Percentiles rank a stretch among this genome's conserved stretches.
These are phyloP conservation scores for Conringia planisiliqua DNA, from an alignment of 345 rosid genomes.

Conservation along the genomic window DNA sequence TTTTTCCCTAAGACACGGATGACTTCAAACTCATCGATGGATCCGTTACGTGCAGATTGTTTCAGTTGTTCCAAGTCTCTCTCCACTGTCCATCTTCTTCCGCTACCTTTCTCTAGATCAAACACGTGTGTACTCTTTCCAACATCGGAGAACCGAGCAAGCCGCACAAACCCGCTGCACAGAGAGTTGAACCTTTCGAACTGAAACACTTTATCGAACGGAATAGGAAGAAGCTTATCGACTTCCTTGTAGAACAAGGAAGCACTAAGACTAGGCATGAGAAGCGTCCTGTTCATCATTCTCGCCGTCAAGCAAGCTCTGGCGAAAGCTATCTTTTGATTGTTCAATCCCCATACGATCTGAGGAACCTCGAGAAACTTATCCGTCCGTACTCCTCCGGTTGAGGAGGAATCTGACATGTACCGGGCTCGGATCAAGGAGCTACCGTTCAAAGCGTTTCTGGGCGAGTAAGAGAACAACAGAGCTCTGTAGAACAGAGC, in stretches of 20 bases:
- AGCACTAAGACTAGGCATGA: constrained; percentile 92
- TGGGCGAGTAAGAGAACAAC: constrained; percentile 41
- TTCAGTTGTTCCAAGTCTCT: constrained; percentile 76
- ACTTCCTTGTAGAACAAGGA: constrained; percentile 92
- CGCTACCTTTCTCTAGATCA: constrained; percentile 86
- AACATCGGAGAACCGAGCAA: constrained; percentile 60
- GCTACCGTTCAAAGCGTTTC: constrained; percentile 23
- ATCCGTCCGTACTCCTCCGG: constrained; percentile 44
- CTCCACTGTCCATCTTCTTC: constrained; percentile 85
- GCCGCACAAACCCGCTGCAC: constrained; percentile 65
- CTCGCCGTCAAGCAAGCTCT: constrained; percentile 93
- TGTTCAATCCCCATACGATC: constrained; percentile 95
- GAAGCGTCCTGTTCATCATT: constrained; percentile 76
- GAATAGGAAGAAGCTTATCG: constrained; percentile 71
- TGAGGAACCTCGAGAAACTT: constrained; percentile 92
- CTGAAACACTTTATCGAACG: constrained; percentile 73
- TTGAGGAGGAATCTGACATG: constrained; percentile 23
- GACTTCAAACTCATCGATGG: constrained; percentile 57
- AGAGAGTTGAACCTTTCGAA: constrained; percentile 69
- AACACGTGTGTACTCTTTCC: constrained; percentile 39
- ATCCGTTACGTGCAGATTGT: constrained; percentile 28
- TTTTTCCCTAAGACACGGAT: constrained; percentile 73
- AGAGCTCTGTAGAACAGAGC: constrained; percentile 53
- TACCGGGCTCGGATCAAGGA: constrained; percentile 25
- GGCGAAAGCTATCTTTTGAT: constrained; percentile 96